Percentiles rank a stretch among this genome's conserved stretches.
These are phyloP conservation scores for Beauveria caledonica DNA, from an alignment of 2,329 filamentous ascomycete species.

Conservation along the genomic window DNA sequence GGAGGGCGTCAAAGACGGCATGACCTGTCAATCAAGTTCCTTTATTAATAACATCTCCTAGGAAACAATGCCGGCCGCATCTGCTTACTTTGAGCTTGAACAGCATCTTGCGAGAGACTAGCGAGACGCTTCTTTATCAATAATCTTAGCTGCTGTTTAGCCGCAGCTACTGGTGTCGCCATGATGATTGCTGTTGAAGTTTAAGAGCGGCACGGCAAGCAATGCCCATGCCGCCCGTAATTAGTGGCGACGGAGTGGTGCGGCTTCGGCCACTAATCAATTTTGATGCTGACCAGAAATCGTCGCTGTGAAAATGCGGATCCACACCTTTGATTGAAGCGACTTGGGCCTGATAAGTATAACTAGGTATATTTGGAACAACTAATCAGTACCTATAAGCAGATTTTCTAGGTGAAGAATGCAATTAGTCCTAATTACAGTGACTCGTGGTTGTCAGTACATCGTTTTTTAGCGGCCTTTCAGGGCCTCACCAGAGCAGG, in stretches of 20 bases:
- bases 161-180: constrained; percentile 47
- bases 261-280: constrained; percentile 1
- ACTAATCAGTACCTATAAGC: no score
- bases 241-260: background rate
- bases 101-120: constrained; percentile 50
- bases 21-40: constrained; percentile 33
- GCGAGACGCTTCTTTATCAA: constrained; percentile 61
- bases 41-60: constrained; percentile 2
- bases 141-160: constrained; percentile 69
- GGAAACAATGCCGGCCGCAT: background rate
- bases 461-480: background rate
- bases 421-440: background rate
- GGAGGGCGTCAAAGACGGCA: constrained; percentile 55
- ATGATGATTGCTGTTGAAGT: constrained; percentile 26
- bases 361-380: no score
- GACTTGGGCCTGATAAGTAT: no score
- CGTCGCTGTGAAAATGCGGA: no score
- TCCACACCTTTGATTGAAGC: no score
- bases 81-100: constrained; percentile 63
- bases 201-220: background rate
- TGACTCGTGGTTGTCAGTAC: background rate
- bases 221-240: background rate
- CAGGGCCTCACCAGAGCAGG: background rate
- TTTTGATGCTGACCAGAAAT: no score
- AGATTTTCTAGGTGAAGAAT: no score